Base-by-base conservation (phyloP, 208 protist species). In the Blechomonas ayalai region DNA sequence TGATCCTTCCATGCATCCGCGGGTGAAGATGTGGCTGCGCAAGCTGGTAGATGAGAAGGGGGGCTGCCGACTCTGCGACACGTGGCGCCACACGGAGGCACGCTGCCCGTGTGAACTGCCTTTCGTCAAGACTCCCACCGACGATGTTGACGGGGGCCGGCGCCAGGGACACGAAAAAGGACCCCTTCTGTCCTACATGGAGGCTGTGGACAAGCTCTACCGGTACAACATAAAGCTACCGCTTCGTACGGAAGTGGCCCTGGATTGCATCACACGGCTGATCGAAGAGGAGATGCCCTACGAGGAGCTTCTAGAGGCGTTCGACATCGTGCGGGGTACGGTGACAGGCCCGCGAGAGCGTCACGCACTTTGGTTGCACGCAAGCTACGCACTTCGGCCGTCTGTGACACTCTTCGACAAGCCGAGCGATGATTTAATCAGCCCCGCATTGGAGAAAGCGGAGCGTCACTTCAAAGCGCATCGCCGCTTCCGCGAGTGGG, bases 291-390 rank as follows among this genome's bases (percentile, higher is more conserved):
- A 87, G 40, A 39, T 57, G 27, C 59, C 72, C 8, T 88, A 82
- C 49, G 84, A 90, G 15, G 68, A 87, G 29, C 27, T 93, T n/a
- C 64, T 93, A 15, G 64, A 60, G 12, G 80, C 84, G 16, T 86
- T 85, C 37, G 84, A 93, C 51, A 66, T 51, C 18, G 81, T 93
- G 50, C 76, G 84, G 7, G 84, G 81, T 9, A 73, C 80, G 8
- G 57, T 80, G 10, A 90, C 78, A 6, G 80, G 84, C 10, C 72
- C 81, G 8, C 45, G 59, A 10, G 81, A 93, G 59, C 73, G 77
- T 5, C 84, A 92, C 52, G 84, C 84, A 20, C 50, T 92, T 38
- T 92, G 84, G 84, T 27, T 88, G 4, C 79, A 88, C 61, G 80
- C 84, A 26, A 80, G 75, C 48, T 89, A 92, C 58, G 50, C 46